Conservation (phyloP, 2,329 filamentous ascomycete species). For the Fusarium sp. region DNA sequence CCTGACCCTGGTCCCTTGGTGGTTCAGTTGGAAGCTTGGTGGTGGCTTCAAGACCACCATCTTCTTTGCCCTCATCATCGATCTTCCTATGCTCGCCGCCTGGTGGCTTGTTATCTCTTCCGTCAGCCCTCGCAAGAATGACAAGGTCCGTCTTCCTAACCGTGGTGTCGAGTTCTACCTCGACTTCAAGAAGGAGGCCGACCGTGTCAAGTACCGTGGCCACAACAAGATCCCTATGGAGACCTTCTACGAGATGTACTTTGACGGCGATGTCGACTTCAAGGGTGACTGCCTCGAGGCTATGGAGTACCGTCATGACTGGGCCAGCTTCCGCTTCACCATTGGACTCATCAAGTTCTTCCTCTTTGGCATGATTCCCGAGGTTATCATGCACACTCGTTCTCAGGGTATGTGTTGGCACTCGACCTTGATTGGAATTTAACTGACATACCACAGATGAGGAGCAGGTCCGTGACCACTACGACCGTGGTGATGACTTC, state of each 20-base stretch:
- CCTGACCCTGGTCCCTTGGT: constrained; percentile 79
- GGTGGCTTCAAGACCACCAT: constrained; percentile 90
- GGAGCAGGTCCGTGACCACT: constrained; percentile 97
- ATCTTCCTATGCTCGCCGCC: constrained; percentile 80
- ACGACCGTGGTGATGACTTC: constrained; percentile 98
- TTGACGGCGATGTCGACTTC: constrained; percentile 93
- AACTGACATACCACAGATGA: constrained; percentile 67
- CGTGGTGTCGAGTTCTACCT: constrained; percentile 92
- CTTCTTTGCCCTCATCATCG: constrained; percentile 84
- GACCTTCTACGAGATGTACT: constrained; percentile 98
- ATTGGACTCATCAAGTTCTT: constrained; percentile 88
- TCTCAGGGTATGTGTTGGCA: constrained; percentile 71
- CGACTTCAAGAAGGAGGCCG: constrained; percentile 77
- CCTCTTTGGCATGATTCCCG: constrained; percentile 86
- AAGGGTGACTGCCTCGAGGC: constrained; percentile 92
- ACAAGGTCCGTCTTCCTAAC: constrained; percentile 89
- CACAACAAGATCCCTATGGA: constrained; percentile 88
- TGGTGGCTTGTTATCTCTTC: constrained; percentile 88
- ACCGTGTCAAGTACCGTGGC: constrained; percentile 77
- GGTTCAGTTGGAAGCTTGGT: constrained; percentile 86
- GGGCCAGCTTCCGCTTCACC: constrained; percentile 95
- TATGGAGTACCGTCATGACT: constrained; percentile 95
- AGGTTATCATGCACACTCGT: constrained; percentile 91
- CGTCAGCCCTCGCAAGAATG: constrained; percentile 89
- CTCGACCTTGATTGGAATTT: no score